Percentiles rank a stretch among this genome's conserved stretches.
These are phyloP conservation scores for Moesziomyces sp. DNA, from an alignment of 1,284 basidiomycete genomes.

Conservation along the genomic window DNA sequence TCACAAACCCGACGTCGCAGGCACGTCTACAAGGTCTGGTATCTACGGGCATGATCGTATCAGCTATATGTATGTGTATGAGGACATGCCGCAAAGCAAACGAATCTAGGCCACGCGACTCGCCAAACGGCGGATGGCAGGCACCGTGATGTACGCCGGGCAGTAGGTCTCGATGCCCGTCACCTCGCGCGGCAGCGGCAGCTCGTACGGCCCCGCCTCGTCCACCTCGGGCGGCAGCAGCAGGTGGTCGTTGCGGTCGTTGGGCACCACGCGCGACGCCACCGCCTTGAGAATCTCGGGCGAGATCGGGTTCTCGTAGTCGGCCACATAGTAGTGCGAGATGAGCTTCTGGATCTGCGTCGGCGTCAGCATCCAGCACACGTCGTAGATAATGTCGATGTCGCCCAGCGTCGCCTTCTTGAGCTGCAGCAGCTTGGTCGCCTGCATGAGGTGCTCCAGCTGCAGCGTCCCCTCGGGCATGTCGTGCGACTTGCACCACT, in stretches of 20 bases:
- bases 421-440: slow-evolving; percentile 95
- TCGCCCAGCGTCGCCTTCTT: slow-evolving; percentile 83
- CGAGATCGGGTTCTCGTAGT: slow-evolving; percentile 78
- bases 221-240: slow-evolving; percentile 67
- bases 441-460: slow-evolving; percentile 98
- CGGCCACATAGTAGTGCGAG: slow-evolving; percentile 97
- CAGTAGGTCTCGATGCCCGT: slow-evolving; percentile 68
- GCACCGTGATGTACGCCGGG: slow-evolving; percentile 65
- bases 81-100: no score
- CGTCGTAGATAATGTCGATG: slow-evolving; percentile 97
- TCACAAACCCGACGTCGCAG: no score
- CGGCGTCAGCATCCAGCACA: slow-evolving; percentile 99
- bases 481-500: slow-evolving; percentile 76
- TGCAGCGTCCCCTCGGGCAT: slow-evolving; percentile 99
- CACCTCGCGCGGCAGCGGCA: slow-evolving; percentile 64
- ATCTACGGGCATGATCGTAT: neutral
- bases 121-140: slow-evolving; percentile 61
- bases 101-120: slow-evolving; percentile 59
- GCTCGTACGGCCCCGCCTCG: slow-evolving; percentile 67
- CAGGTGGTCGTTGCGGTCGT: slow-evolving; percentile 67
- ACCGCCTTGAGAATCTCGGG: slow-evolving; percentile 68
- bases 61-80: no score
- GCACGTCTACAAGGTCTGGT: neutral
- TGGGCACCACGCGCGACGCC: slow-evolving; percentile 65
- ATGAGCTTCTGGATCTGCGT: slow-evolving; percentile 99